These are phyloP conservation scores for Gentiana straminea DNA, from an alignment of 257 asterid genomes.

Conservation along the genomic window DNA sequence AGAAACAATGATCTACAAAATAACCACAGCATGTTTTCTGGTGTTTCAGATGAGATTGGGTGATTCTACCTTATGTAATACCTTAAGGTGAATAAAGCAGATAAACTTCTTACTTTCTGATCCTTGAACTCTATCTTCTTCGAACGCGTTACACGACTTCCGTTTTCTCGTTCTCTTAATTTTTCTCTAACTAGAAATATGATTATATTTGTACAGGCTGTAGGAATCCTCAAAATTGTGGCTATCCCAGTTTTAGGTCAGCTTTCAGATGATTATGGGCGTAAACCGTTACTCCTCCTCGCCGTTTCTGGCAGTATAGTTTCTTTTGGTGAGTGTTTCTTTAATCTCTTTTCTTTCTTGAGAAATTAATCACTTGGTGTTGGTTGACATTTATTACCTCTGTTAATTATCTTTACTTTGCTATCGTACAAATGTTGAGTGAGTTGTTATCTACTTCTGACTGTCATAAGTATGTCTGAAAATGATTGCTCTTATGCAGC, in stretches of 20 bases:
- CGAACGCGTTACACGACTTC: too few species aligned
- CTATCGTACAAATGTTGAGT: background rate
- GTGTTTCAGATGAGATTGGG: too few species aligned
- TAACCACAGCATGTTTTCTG: too few species aligned
- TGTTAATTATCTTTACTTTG: background rate
- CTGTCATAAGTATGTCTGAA: background rate
- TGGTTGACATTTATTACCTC: background rate
- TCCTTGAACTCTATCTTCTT: background rate
- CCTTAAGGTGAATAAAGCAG: background rate
- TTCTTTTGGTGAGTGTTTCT: slow-evolving; percentile 54
- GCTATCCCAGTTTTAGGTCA: slow-evolving; percentile 83
- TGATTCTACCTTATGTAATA: background rate
- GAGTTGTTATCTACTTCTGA: background rate
- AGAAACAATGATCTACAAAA: too few species aligned
- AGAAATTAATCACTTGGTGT: background rate
- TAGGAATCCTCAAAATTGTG: slow-evolving; percentile 80
- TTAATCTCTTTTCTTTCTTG: background rate
- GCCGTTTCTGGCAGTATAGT: slow-evolving; percentile 62
- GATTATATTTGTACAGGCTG: slow-evolving; percentile 35
- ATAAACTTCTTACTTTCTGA: background rate
- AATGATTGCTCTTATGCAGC: slow-evolving; percentile 32
- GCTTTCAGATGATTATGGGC: slow-evolving; percentile 85
- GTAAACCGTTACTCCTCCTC: slow-evolving; percentile 79
- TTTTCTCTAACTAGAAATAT: slow-evolving; percentile 2
- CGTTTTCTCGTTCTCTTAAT: background rate